Percentiles rank a stretch among this genome's conserved stretches.
These are phyloP conservation scores for Beauveria scarabaeidicola DNA, from an alignment of 2,329 filamentous ascomycete genomes.

Conservation along the genomic window DNA sequence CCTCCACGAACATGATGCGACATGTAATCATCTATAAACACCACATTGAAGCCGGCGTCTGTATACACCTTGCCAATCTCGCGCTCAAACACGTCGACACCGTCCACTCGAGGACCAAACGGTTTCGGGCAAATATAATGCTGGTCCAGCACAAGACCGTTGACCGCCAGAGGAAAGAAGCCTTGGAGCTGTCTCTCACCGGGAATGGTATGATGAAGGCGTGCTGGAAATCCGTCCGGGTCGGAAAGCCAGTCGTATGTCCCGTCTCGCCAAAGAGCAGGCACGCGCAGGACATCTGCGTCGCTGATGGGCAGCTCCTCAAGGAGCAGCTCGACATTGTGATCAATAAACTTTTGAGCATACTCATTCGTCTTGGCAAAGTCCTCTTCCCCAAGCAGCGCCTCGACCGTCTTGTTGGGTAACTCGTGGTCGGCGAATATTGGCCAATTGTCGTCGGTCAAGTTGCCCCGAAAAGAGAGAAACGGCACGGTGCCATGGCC, in stretches of 20 bases:
- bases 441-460: not conserved
- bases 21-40: conserved; percentile 18
- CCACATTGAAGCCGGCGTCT: conserved; percentile 13
- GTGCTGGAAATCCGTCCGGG: not conserved
- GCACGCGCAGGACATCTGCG: conserved; percentile 7
- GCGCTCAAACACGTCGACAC: conserved; percentile 15
- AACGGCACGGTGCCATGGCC: not conserved
- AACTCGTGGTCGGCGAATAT: not conserved
- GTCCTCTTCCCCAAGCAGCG: not conserved
- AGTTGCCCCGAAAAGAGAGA: not conserved
- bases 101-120: conserved; percentile 18
- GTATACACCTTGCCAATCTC: conserved; percentile 11
- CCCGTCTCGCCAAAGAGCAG: conserved; percentile 8
- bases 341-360: conserved; percentile 6
- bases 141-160: conserved; percentile 11
- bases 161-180: conserved; percentile 13
- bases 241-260: not conserved
- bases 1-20: conserved; percentile 17
- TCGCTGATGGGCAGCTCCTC: conserved; percentile 9
- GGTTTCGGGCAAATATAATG: conserved; percentile 18
- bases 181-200: conserved; percentile 4
- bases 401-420: not conserved
- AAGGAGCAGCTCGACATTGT: conserved; percentile 5
- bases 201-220: not conserved
- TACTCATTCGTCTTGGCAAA: conserved; percentile 16